Evolutionary conservation across 495 filamentous ascomycete species (phyloP).

Genomic region (Penicillium daleae): DNA sequence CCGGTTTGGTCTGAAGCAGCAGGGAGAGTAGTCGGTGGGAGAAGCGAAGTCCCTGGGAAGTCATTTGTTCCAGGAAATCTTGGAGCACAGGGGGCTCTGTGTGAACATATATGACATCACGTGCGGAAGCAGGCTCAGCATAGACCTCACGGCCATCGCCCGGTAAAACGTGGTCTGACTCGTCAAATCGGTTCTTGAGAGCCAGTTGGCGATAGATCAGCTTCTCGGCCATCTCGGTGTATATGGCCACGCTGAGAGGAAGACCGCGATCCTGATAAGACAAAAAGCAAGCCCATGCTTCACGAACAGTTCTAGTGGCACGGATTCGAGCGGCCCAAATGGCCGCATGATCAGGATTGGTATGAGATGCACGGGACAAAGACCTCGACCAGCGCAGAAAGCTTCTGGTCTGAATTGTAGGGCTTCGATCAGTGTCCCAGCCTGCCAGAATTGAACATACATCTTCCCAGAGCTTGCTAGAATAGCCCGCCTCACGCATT

Average conservation of each 20-base stretch:
- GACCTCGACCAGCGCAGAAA: conserved; percentile 32
- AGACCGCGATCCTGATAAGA: conserved; percentile 50
- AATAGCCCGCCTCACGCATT: conserved; percentile 69
- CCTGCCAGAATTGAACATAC: conserved; percentile 61
- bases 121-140: conserved; percentile 57
- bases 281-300: conserved; percentile 74
- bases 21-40: conserved; percentile 47
- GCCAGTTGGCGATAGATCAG: conserved; percentile 48
- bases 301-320: conserved; percentile 68
- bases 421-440: conserved; percentile 69
- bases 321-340: conserved; percentile 66
- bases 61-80: conserved; percentile 59
- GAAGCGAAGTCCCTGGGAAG: conserved; percentile 48
- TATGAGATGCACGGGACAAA: conserved; percentile 22
- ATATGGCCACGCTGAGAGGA: conserved; percentile 44
- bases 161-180: conserved; percentile 45
- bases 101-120: conserved; percentile 60
- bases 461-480: conserved; percentile 57
- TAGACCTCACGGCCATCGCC: conserved; percentile 65
- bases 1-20: conserved; percentile 49
- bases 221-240: conserved; percentile 65
- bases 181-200: conserved; percentile 25
- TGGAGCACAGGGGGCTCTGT: conserved; percentile 58
- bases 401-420: conserved; percentile 68
- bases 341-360: conserved; percentile 20